Conservation (phyloP, 2,329 filamentous ascomycete genomes). For the Ceratocystis papillata region DNA sequence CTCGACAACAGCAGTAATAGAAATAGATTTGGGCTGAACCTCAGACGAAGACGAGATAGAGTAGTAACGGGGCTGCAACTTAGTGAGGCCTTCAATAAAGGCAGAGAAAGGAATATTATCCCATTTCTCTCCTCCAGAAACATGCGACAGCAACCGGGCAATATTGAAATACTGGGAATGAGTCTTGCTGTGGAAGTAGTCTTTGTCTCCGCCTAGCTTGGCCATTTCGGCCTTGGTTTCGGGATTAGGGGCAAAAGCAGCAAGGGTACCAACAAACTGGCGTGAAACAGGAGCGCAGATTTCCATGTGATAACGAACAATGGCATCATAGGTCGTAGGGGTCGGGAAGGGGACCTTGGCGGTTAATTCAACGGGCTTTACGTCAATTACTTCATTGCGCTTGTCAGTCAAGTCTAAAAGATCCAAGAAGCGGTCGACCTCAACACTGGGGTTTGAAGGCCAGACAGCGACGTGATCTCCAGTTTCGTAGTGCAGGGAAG, state of each 20-base stretch:
- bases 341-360: conserved; percentile 97
- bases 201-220: conserved; percentile 83
- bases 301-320: conserved; percentile 90
- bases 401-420: conserved; percentile 67
- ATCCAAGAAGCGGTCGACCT: conserved; percentile 81
- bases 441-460: conserved; percentile 87
- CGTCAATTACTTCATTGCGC: conserved; percentile 67
- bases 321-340: conserved; percentile 90
- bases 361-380: conserved; percentile 87
- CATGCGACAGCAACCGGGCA: conserved; percentile 64
- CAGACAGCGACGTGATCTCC: conserved; percentile 96
- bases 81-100: conserved; percentile 84
- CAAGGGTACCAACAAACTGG: conserved; percentile 80
- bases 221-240: conserved; percentile 75
- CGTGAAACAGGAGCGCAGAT: conserved; percentile 91
- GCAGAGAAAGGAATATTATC: conserved; percentile 81
- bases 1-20: conserved; percentile 91
- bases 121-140: conserved; percentile 68
- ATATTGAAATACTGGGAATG: conserved; percentile 78
- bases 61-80: conserved; percentile 96
- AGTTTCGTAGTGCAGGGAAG: conserved; percentile 86
- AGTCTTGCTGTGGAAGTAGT: conserved; percentile 85
- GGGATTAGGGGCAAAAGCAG: conserved; percentile 81
- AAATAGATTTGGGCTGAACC: conserved; percentile 88
- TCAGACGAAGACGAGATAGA: conserved; percentile 96